Evolutionary conservation across 1,284 basidiomycete genomes (phyloP), one percentile per base, ranked within the genome.

Genomic region (Sanguinoderma infundibulare): DNA sequence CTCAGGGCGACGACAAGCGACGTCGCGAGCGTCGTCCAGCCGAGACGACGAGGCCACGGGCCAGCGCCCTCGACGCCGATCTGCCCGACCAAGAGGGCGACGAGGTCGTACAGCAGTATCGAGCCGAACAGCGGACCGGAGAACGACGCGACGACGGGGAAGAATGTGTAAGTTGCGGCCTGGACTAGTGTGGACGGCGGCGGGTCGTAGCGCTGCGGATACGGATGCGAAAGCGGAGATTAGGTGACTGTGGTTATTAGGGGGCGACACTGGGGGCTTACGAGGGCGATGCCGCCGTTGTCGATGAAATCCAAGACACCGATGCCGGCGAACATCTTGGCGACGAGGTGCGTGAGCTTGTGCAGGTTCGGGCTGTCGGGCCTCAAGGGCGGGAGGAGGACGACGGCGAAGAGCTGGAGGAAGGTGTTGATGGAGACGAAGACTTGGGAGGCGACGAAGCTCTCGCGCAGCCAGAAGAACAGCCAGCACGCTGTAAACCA

Each of bases 241-340:
- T 24, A 44, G 22, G 12, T 22, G 36, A 35, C 28, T 34, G 44
- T 22, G 5, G 20, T 12, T 7, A n/a, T n/a, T 12, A 38, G 14
- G 53, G 17, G n/a, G 14, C 9, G 26, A 15, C 9, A 6, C 7
- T 12, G 22, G 14, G n/a, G 6, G 70, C 74, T 39, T 22, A 74
- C 72, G 26, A 67, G 15, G 7, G 69, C 68, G 4, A 78, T 71
- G 2, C 68, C 75, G 30, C 72, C 75, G 42, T 76, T 73, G 66
- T 79, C 71, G 47, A 79, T 50, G 63, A 76, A 66, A 63, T 76
- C 73, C 51, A 79, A 65, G 22, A 77, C 63, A 36, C 72, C 70
- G 53, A 78, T 72, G 32, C 76, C 74, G 3, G 74, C 72, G 46
- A 74, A 70, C 6, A 74, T 73, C 63, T 76, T 76, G 5, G 72